Base-by-base conservation (phyloP, 306 rosid genomes). In the Vachellia pachyceras region DNA sequence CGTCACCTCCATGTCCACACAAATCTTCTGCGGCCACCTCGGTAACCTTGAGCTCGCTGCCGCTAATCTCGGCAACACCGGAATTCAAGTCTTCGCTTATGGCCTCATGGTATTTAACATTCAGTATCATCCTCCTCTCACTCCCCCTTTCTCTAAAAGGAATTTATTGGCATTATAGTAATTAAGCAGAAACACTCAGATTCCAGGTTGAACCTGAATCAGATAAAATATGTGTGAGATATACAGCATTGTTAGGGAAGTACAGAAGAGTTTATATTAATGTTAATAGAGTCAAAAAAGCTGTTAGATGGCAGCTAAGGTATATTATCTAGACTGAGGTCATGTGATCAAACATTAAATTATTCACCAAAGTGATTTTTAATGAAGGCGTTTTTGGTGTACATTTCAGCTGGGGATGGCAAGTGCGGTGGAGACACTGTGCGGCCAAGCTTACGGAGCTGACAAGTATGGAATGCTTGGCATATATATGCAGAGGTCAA, bases 391-490 rank as follows among this genome's bases (percentile, higher is more conserved):
- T 15, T 49, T 14, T 46, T 17, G 6, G 36, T 12, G 5, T 25
- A 13, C 2, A 13, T 23, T 44, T 33, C 75, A 87, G 93, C 84
- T 89, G 23, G 93, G 93, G 13, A 89, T 87, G 93, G 93, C 90
- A 25, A 90, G 93, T 40, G 93, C 91, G 0, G 91, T 87, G 40
- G 93, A 90, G 65, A 90, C 93, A 5, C 84, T 90, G 2, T 90
- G 93, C n/a, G 93, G 93, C 0, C 93, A 90, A 78, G 93, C 93
- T 10, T 90, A 77, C 45, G 93, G 93, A 6, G 93, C 91, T 7
- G 81, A 71, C 37, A 87, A 61, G 64, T 82, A 41, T 25, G 87
- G 83, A 0, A 85, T 90, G 93, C 74, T 85, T 8, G 88, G 91
- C 11, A 33, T 87, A 45, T 87, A 87, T 75, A 60, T 90, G 44